Base-by-base conservation (phyloP, 2,329 filamentous ascomycete species). In the Fusarium clavum region DNA sequence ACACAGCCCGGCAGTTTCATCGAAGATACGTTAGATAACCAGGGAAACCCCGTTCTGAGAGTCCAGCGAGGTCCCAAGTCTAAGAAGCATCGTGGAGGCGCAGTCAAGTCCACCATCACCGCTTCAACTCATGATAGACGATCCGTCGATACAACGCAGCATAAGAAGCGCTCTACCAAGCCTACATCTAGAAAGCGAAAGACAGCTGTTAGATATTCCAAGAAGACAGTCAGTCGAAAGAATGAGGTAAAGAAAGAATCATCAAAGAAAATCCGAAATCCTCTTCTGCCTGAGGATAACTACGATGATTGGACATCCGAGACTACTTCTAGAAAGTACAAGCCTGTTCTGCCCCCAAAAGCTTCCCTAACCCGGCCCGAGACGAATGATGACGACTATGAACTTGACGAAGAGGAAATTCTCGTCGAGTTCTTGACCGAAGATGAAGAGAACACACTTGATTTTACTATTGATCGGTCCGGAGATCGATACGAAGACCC, bases 1-100 rank as follows among this genome's bases (percentile, higher is more conserved):
- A 91, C 96, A 61, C 93, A 94, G 54, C 87, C 89, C 2, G 90
- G 91, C 48, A 87, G 85, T 71, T 88, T 88, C 57, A 84, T 89
- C 48, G 87, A 90, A 68, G 86, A 90, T 62, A 83, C 85, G 10
- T 81, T 89, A 20, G 83, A 89, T 60, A 88, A 89, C 61, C 87
- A 90, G 71, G 86, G 87, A 2, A 88, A 88, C 61, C 82, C 87
- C 6, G 80, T 82, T 16, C 79, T 86, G 71, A 88, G 85, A 75
- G 83, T 86, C 25, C 85, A 87, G 67, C 84, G 85, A 55, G 81
- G 82, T 2, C 78, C 84, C 40, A 81, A 80, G 57, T 73, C 76
- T 10, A 69, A 58, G 32, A 67, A 63, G 34, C 55, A 44, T 22
- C 63, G 61, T 27, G 68, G 55, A 25, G 58, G 69, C 27, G 56